Evolutionary conservation across 768 basidiomycete genomes (phyloP), one percentile per base, ranked within the genome.

Genomic region (Solioccasus polychromus): DNA sequence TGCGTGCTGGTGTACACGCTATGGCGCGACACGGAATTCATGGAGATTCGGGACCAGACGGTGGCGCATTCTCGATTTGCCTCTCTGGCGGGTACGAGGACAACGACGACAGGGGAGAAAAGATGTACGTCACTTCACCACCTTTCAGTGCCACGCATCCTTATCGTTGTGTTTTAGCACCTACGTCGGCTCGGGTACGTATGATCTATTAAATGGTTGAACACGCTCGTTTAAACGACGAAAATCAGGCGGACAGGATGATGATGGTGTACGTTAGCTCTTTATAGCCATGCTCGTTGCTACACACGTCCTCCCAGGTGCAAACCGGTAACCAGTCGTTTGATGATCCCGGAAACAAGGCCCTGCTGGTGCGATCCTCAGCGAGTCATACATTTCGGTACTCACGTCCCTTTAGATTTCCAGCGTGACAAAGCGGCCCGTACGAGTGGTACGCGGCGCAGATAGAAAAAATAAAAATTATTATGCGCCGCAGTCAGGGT

Each of bases 1-100:
- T 51, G 11, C 39, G 17, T 29, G 53, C 64, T 22, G 68, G 68
- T 0, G 62, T 72, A 1, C 73, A 75, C 44, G 61, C 52, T 6
- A 64, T 48, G 9, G 41, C 17, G 2, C 59, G 65, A 39, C 68
- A 62, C n/a, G 73, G 73, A 3, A 75, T 75, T 11, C 68, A 69
- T 12, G 72, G 73, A 1, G 60, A 64, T 22, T 9, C 59, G 3
- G 22, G 1, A 9, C 52, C 32, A 15, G 39, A 45, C 3, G 58
- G 62, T 8, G 66, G 67, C 2, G 70, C 72, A 8, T 73, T 57
- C 42, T 75, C 73, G 12, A 63, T 75, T 18, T 72, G 73, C 15
- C 35, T 74, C 15, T 70, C 73, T 29, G 63, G 54, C 12, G 70
- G 71, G 7, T 74, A 74, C 32, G 67, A 70, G 35, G 73, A 75